Evolutionary conservation across 495 filamentous ascomycete species (phyloP).

Genomic region (Pyronema domesticum): DNA sequence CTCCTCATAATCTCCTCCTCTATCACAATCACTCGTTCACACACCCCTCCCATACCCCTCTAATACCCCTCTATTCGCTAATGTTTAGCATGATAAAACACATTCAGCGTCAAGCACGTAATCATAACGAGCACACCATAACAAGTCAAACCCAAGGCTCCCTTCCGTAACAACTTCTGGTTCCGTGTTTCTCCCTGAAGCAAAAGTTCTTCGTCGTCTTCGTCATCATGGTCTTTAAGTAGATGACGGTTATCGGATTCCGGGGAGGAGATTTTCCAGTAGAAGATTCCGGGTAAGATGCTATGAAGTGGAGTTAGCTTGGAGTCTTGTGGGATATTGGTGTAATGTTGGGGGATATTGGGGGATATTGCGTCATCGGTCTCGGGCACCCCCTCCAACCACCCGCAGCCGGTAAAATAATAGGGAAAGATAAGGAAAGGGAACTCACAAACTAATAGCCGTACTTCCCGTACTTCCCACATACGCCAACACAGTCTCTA

Average conservation of each 20-base stretch:
- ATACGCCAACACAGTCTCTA: slow-evolving; percentile 83
- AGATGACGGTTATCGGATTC: slow-evolving; percentile 68
- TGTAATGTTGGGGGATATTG: too few relatives aligned
- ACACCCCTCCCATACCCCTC: too few relatives aligned
- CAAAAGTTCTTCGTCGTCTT: slow-evolving; percentile 28
- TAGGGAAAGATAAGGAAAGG: background rate
- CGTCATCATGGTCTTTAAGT: slow-evolving; percentile 63
- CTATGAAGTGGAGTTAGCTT: background rate
- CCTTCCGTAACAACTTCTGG: slow-evolving; percentile 42
- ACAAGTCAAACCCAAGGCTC: slow-evolving; percentile 56
- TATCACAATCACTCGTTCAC: too few relatives aligned
- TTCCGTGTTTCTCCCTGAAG: slow-evolving; percentile 26
- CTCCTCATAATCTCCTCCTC: too few relatives aligned
- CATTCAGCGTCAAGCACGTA: slow-evolving; percentile 69
- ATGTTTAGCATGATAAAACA: slow-evolving; percentile 32
- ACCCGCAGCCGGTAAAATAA: too few relatives aligned
- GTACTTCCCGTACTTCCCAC: slow-evolving; percentile 90
- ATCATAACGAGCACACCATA: slow-evolving; percentile 84
- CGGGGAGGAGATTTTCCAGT: slow-evolving; percentile 89
- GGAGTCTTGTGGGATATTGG: too few relatives aligned
- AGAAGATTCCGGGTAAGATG: slow-evolving; percentile 88
- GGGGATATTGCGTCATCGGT: too few relatives aligned
- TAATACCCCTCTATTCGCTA: too few relatives aligned
- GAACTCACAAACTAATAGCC: slow-evolving; percentile 56
- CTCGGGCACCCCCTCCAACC: too few relatives aligned